Conservation (phyloP, 1,139 yeast species). For the Geotrichum reessii region DNA sequence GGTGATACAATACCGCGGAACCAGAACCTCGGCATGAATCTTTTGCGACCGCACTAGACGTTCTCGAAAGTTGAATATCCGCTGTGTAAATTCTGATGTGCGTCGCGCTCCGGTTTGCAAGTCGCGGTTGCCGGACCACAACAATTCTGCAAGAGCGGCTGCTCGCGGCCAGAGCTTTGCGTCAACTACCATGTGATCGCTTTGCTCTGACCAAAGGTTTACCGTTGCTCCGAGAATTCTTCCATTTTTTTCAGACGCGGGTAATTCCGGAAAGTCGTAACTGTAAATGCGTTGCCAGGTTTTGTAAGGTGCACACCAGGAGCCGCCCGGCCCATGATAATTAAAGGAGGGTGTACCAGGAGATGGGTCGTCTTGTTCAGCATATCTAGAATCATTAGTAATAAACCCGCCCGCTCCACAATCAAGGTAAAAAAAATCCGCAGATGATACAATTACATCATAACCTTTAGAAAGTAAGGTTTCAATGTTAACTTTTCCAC, state of each 20-base stretch:
- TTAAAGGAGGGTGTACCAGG: slow-evolving; percentile 34
- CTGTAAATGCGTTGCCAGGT: slow-evolving; percentile 47
- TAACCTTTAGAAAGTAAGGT: slow-evolving; percentile 39
- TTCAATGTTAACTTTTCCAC: slow-evolving; percentile 32
- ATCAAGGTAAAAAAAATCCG: slow-evolving; percentile 42
- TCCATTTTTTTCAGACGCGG: slow-evolving; percentile 4
- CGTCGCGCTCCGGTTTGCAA: slow-evolving; percentile 32
- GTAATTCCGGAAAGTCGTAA: slow-evolving; percentile 36
- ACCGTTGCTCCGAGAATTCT: slow-evolving; percentile 46
- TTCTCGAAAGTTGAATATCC: slow-evolving; percentile 45
- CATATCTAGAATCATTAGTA: slow-evolving; percentile 40
- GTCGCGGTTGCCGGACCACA: slow-evolving; percentile 45
- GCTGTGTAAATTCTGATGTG: slow-evolving; percentile 37
- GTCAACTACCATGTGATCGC: slow-evolving; percentile 40
- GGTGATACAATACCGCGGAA: slow-evolving; percentile 41
- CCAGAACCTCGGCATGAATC: slow-evolving; percentile 40
- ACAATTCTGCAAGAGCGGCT: slow-evolving; percentile 45
- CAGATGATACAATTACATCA: slow-evolving; percentile 43
- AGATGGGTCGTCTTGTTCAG: slow-evolving; percentile 30
- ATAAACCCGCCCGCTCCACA: slow-evolving; percentile 46
- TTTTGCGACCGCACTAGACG: slow-evolving; percentile 41
- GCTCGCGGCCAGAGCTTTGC: slow-evolving; percentile 46
- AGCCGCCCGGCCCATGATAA: slow-evolving; percentile 38
- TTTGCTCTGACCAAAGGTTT: slow-evolving; percentile 46
- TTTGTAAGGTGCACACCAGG: slow-evolving; percentile 50